These are phyloP conservation scores for Metschnikowia vanudenii DNA, from an alignment of 805 yeast genomes.

Conservation along the genomic window DNA sequence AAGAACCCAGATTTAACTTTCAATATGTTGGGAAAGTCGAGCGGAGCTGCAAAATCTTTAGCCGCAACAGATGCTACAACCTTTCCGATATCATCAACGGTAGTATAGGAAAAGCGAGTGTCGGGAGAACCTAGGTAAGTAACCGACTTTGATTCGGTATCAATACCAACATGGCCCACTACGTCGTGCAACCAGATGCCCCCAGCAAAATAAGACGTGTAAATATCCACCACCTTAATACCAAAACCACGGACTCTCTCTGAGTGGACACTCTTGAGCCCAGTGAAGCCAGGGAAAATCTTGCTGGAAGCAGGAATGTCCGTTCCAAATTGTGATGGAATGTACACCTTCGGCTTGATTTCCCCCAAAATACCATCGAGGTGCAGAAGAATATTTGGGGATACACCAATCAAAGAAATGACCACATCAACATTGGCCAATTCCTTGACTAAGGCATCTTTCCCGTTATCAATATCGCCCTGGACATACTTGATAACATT, in stretches of 20 bases:
- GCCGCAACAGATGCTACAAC: slow-evolving; percentile 42
- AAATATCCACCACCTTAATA: slow-evolving; percentile 48
- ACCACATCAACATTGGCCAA: slow-evolving; percentile 51
- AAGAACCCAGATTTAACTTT: slow-evolving; percentile 43
- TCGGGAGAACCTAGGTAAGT: slow-evolving; percentile 43
- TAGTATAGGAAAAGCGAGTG: slow-evolving; percentile 16
- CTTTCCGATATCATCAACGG: slow-evolving; percentile 43
- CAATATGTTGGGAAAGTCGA: slow-evolving; percentile 42
- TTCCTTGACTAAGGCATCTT: slow-evolving; percentile 27
- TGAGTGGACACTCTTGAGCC: slow-evolving; percentile 35
- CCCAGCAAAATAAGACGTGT: slow-evolving; percentile 37
- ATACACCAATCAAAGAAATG: slow-evolving; percentile 40
- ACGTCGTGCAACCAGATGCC: slow-evolving; percentile 19
- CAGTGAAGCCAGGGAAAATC: slow-evolving; percentile 35
- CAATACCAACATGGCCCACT: slow-evolving; percentile 37
- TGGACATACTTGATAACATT: slow-evolving; percentile 40
- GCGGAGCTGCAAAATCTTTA: slow-evolving; percentile 23
- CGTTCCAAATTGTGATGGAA: slow-evolving; percentile 32
- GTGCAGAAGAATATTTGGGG: slow-evolving; percentile 30
- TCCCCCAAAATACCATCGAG: slow-evolving; percentile 38
- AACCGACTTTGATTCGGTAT: slow-evolving; percentile 30
- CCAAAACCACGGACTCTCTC: slow-evolving; percentile 42
- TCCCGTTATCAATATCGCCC: slow-evolving; percentile 26
- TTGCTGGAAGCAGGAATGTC: slow-evolving; percentile 33
- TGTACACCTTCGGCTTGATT: slow-evolving; percentile 47